Conservation (phyloP, 2,329 filamentous ascomycete species). For the Biscogniauxia mediterranea region DNA sequence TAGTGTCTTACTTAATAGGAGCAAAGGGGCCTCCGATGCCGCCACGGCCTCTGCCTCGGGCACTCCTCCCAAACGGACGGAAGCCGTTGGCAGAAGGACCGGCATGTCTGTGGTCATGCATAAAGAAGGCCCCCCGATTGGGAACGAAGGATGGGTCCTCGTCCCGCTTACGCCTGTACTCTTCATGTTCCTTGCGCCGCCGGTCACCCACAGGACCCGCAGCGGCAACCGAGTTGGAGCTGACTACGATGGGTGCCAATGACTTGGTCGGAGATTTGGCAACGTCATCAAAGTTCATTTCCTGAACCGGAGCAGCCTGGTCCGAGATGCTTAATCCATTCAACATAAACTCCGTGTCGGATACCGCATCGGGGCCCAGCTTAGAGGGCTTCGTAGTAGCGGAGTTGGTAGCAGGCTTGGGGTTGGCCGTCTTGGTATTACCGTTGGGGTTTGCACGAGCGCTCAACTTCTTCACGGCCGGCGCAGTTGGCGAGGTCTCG, state of each 20-base stretch:
- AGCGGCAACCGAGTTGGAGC: conserved; percentile 46
- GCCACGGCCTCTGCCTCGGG: conserved; percentile 61
- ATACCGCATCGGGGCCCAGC: conserved; percentile 38
- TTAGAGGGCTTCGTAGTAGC: conserved; percentile 32
- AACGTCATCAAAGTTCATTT: conserved; percentile 46
- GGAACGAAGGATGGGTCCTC: conserved; percentile 92
- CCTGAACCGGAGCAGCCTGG: conserved; percentile 40
- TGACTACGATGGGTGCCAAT: conserved; percentile 52
- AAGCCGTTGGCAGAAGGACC: conserved; percentile 78
- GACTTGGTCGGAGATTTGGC: conserved; percentile 39
- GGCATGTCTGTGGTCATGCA: conserved; percentile 87
- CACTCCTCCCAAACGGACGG: conserved; percentile 65
- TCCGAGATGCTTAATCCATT: conserved; percentile 50
- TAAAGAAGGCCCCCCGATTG: conserved; percentile 92
- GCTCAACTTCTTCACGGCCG: conserved; percentile 28
- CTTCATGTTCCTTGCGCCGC: conserved; percentile 82
- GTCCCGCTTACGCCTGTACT: conserved; percentile 84
- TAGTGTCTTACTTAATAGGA: conserved; percentile 60
- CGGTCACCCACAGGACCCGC: conserved; percentile 63
- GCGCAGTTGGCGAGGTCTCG: conserved; percentile 51
- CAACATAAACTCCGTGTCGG: conserved; percentile 60
- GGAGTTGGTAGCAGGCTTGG: conserved; percentile 29
- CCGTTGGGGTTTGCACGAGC: conserved; percentile 35
- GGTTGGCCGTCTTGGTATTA: conserved; percentile 26
- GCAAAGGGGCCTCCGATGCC: conserved; percentile 56